Evolutionary conservation across 331 rosid genomes (phyloP), one percentile per base, ranked within the genome.

Genomic region (Malus hybrid): DNA sequence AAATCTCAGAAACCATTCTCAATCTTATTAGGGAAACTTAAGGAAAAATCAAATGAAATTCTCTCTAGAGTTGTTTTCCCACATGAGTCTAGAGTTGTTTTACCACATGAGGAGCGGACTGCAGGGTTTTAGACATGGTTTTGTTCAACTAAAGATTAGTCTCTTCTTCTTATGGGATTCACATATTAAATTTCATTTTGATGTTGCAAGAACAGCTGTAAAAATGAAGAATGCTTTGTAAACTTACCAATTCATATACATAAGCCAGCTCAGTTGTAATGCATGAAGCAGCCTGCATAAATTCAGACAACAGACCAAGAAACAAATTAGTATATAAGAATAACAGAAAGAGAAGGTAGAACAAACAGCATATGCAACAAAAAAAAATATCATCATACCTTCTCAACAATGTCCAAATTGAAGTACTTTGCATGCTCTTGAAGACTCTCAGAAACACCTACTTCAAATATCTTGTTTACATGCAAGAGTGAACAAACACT

Each of bases 381-480:
- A 82, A 55, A 55, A 53, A 72, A 82, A 80, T 20, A n/a, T 46
- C 71, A 50, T 16, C 19, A 34, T 78, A 94, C 97, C 97, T 82
- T 90, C 86, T 88, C 93, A 77, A 85, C 85, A 73, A 94, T 87
- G 77, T 94, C 91, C 83, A 91, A 80, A 82, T 85, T 82, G 81
- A 90, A 88, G 87, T 81, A 39, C 79, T 83, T 82, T 78, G 86
- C 72, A 76, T 86, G 93, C 69, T 88, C 95, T 72, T 71, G 89
- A 68, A 90, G 98, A 76, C 84, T 90, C 86, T 91, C 96, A 3
- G 98, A 94, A 83, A 92, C 87, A 70, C 97, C 99, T 66, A 91
- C 96, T 85, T 92, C 99, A 87, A 94, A 91, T 86, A 94, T 88
- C 87, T 94, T 91, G 88, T 86, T 87, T 78, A 94, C 61, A 72